These are phyloP conservation scores for Leucosporidium yakuticum DNA, from an alignment of 768 basidiomycete species.

Conservation along the genomic window DNA sequence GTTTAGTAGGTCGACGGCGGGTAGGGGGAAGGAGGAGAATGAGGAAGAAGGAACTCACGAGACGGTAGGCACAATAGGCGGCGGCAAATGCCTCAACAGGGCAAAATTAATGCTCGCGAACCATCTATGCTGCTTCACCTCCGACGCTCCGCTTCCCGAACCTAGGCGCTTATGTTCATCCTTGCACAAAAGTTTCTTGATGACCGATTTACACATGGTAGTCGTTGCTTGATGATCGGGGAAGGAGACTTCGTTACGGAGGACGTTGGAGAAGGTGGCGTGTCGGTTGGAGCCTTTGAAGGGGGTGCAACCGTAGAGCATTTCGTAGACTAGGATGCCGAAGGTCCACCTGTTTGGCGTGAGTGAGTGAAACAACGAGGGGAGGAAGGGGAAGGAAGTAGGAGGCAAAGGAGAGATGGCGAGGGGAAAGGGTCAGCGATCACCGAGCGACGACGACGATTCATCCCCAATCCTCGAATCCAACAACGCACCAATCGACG, in stretches of 20 bases:
- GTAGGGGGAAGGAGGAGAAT: too few relatives aligned
- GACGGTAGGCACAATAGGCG: slow-evolving; percentile 51
- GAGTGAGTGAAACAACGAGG: background rate
- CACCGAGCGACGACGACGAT: too few relatives aligned
- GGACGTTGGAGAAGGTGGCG: slow-evolving; percentile 94
- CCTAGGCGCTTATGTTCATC: slow-evolving; percentile 81
- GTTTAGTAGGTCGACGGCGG: too few relatives aligned
- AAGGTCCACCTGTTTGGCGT: slow-evolving; percentile 56
- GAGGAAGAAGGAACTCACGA: slow-evolving; percentile 19
- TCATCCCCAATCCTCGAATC: too few relatives aligned
- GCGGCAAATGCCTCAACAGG: slow-evolving; percentile 79
- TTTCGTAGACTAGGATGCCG: slow-evolving; percentile 92
- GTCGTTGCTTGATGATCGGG: slow-evolving; percentile 71
- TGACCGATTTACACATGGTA: slow-evolving; percentile 78
- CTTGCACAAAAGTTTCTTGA: slow-evolving; percentile 83
- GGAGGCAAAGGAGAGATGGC: too few relatives aligned
- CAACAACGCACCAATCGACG: slow-evolving; percentile 73
- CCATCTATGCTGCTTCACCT: slow-evolving; percentile 99
- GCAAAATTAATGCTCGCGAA: slow-evolving; percentile 96
- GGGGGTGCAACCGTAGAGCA: slow-evolving; percentile 86
- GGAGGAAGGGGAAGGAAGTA: background rate
- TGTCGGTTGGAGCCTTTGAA: slow-evolving; percentile 94
- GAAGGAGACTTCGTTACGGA: slow-evolving; percentile 76
- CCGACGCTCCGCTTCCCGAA: slow-evolving; percentile 88
- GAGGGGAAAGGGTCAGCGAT: too few relatives aligned